Base-by-base conservation (phyloP, 2,329 filamentous ascomycete genomes). In the Alternaria infectoria region DNA sequence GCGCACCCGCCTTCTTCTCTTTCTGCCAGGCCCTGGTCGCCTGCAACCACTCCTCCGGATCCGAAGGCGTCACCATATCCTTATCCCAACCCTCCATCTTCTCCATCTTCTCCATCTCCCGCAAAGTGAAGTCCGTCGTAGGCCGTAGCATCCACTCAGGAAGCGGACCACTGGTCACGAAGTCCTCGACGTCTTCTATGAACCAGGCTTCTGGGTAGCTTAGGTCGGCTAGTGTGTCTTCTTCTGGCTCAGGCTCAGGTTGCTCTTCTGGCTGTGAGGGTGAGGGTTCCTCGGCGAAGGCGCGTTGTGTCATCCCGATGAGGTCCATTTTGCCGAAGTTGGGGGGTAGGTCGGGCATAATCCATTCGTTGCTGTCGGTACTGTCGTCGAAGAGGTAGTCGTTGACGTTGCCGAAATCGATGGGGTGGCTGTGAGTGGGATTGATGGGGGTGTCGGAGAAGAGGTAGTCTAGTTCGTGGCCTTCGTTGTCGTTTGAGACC, bases 291-390 rank as follows among this genome's bases (percentile, higher is more conserved):
- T 40, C 36, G 0, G 0, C 36, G 2, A 40, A 40, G n/a, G 36
- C 36, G 0, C n/a, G n/a, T 1, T 5, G 36, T 3, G 36, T 40
- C 36, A 40, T 40, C 0, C 0, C 36, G 0, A 1, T 0, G 1
- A 40, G 36, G 0, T 40, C 36, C 36, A 40, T 11, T 2, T 17
- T 40, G 9, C 36, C 36, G 1, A 40, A 40, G n/a, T 40, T n/a
- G 4, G 36, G 36, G 11, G 36, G 15, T 1, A 40, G 9, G 8
- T 40, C 36, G n/a, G n/a, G 36, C 3, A 40, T 40, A 7, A 40
- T 15, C 32, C 32, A 40, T 40, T 40, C 32, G 15, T n/a, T 10
- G 1, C 4, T 40, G 2, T 40, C 15, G 8, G 8, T 1, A 1
- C 5, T 40, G 15, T n/a, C 5, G 32, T 4, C 4, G 15, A 40